phyloP scores from a whole-genome alignment of 148 eudicot genomes.

The Vaccinium darrowii region DNA sequence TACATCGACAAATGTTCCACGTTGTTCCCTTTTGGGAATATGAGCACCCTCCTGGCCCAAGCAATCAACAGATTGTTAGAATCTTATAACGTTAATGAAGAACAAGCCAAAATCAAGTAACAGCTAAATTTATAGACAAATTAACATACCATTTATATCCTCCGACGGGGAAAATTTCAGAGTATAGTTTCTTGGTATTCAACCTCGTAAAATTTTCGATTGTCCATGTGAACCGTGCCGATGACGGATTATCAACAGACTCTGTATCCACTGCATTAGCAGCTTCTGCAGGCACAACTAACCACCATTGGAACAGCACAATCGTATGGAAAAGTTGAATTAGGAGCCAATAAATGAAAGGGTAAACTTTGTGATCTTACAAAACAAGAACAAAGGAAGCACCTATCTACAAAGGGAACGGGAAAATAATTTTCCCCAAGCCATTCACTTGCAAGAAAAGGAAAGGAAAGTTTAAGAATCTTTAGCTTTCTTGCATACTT shows the following conservation, averaged over 20 bases:
- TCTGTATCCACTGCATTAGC: conserved; percentile 20
- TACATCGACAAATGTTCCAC: conserved; percentile 90
- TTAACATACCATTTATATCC: conserved; percentile 33
- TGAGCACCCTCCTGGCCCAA: conserved; percentile 73
- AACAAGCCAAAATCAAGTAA: not conserved
- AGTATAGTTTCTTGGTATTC: conserved; percentile 28
- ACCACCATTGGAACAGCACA: not conserved
- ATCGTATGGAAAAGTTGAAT: not conserved
- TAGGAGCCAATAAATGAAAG: not conserved
- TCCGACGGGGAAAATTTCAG: conserved; percentile 26
- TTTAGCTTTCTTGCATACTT: too few species aligned
- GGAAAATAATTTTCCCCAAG: not conserved
- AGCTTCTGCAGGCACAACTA: conserved; percentile 24
- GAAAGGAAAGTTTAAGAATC: too few species aligned
- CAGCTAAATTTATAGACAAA: not conserved
- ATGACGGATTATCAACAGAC: conserved; percentile 23
- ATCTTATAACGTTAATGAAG: not conserved
- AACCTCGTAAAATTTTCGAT: conserved; percentile 32
- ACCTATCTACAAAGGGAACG: not conserved
- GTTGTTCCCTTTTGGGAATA: conserved; percentile 92
- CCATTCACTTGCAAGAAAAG: too few species aligned
- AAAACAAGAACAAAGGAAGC: not conserved
- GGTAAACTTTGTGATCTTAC: not conserved
- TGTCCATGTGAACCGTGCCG: conserved; percentile 30
- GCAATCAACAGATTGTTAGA: conserved; percentile 6